phyloP scores from a whole-genome alignment of 768 basidiomycete genomes.

The Suillus brevipes region DNA sequence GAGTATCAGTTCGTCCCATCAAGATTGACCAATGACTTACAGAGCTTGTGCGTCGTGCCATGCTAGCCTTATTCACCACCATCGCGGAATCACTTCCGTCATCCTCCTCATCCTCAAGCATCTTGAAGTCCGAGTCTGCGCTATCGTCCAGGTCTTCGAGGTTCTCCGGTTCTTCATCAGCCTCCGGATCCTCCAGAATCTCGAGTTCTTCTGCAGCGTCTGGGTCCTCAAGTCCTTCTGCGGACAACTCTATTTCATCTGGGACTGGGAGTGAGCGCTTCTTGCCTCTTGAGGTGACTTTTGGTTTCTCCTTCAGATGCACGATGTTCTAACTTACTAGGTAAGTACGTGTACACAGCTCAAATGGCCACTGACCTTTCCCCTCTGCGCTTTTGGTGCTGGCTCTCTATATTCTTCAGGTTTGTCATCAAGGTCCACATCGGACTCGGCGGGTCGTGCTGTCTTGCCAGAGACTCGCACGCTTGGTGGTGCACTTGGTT shows the following conservation, averaged over 20 bases:
- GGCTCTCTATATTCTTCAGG: background rate
- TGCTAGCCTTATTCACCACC: background rate
- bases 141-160: background rate
- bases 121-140: background rate
- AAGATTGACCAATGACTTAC: background rate
- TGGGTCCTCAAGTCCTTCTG: background rate
- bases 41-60: background rate
- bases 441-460: background rate
- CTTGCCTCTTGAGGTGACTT: background rate
- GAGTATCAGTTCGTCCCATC: background rate
- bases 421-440: background rate
- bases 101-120: background rate
- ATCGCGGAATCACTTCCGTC: background rate
- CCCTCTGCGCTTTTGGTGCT: background rate
- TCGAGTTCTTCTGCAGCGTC: background rate
- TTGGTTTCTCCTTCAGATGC: background rate
- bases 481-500: background rate
- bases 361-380: background rate
- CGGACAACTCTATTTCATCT: background rate
- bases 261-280: background rate
- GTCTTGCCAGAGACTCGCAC: background rate
- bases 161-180: background rate
- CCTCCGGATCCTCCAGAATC: background rate
- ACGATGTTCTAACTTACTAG: background rate
- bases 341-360: background rate